These are phyloP conservation scores for Rubia peregrina DNA, from an alignment of 305 asterid species.

Conservation along the genomic window DNA sequence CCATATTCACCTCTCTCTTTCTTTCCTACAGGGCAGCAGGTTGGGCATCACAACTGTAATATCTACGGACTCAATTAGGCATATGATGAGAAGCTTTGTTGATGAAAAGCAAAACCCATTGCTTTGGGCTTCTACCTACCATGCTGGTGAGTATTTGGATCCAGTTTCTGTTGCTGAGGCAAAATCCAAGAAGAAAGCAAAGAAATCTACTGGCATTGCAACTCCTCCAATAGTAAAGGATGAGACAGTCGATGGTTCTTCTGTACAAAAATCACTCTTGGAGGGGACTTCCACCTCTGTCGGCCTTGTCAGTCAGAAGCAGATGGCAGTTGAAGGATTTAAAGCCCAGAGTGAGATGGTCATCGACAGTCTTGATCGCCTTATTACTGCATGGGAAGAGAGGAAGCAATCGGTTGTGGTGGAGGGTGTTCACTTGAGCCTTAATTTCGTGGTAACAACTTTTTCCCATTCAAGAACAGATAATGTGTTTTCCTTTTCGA, in stretches of 20 bases:
- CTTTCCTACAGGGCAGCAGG: slow-evolving; percentile 73
- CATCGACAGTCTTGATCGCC: slow-evolving; percentile 93
- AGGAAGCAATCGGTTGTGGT: slow-evolving; percentile 92
- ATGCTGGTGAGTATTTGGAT: slow-evolving; percentile 92
- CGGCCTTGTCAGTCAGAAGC: slow-evolving; percentile 68
- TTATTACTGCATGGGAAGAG: slow-evolving; percentile 95
- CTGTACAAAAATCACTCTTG: slow-evolving; percentile 26
- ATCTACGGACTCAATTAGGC: slow-evolving; percentile 96
- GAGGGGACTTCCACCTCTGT: slow-evolving; percentile 40
- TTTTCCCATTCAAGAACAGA: slow-evolving; percentile 5
- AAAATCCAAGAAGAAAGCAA: slow-evolving; percentile 75
- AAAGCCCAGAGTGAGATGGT: slow-evolving; percentile 99
- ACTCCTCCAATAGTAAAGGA: slow-evolving; percentile 40
- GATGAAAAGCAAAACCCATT: slow-evolving; percentile 83
- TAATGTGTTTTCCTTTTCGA: slow-evolving; percentile 7
- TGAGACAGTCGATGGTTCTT: slow-evolving; percentile 28
- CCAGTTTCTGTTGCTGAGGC: slow-evolving; percentile 94
- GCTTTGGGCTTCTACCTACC: slow-evolving; percentile 99
- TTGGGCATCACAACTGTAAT: slow-evolving; percentile 91
- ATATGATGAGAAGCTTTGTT: slow-evolving; percentile 98
- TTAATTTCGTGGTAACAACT: slow-evolving; percentile 86
- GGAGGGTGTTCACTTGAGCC: slow-evolving; percentile 98
- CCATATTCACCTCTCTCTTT: slow-evolving; percentile 13
- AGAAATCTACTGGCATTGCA: slow-evolving; percentile 49
- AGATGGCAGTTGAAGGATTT: slow-evolving; percentile 95